Evolutionary conservation across 805 yeast species (phyloP).

Genomic region (Starmera dryadoides): DNA sequence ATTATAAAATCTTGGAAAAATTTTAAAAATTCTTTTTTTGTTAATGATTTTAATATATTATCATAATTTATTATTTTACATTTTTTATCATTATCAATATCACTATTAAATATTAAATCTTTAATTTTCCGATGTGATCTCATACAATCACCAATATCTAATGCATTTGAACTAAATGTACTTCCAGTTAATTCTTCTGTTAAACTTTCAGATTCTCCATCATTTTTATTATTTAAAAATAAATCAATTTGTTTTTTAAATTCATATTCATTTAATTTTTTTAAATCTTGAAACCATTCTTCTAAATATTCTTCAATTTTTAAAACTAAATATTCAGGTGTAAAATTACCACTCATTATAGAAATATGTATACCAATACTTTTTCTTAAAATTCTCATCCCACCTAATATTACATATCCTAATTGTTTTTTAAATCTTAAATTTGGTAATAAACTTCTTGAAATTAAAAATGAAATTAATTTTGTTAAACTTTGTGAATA

Average conservation of each 20-base stretch:
- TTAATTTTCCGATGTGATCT: slow-evolving; percentile 38
- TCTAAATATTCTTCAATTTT: slow-evolving; percentile 42
- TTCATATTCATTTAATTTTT: slow-evolving; percentile 22
- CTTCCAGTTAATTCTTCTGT: slow-evolving; percentile 26
- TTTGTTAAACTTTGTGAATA: slow-evolving; percentile 32
- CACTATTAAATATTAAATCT: slow-evolving; percentile 38
- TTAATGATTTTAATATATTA: slow-evolving; percentile 19
- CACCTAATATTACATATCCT: slow-evolving; percentile 58
- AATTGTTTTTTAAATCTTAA: slow-evolving; percentile 49
- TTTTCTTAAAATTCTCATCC: slow-evolving; percentile 40
- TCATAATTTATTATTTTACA: slow-evolving; percentile 27
- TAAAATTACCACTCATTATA: slow-evolving; percentile 42
- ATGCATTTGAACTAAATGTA: slow-evolving; percentile 25
- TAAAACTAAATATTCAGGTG: slow-evolving; percentile 32
- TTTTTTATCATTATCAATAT: slow-evolving; percentile 23
- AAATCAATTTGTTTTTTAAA: slow-evolving; percentile 29
- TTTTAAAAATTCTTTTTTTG: slow-evolving; percentile 23
- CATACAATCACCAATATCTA: slow-evolving; percentile 18
- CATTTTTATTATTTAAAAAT: slow-evolving; percentile 24
- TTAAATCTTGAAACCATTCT: slow-evolving; percentile 30
- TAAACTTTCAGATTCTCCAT: slow-evolving; percentile 27
- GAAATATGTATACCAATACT: slow-evolving; percentile 54
- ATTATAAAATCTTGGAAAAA: slow-evolving; percentile 31
- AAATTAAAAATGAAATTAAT: slow-evolving; percentile 39
- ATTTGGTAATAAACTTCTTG: slow-evolving; percentile 35